These are phyloP conservation scores for Xylaria bambusicola DNA, from an alignment of 495 filamentous ascomycete species.

Conservation along the genomic window DNA sequence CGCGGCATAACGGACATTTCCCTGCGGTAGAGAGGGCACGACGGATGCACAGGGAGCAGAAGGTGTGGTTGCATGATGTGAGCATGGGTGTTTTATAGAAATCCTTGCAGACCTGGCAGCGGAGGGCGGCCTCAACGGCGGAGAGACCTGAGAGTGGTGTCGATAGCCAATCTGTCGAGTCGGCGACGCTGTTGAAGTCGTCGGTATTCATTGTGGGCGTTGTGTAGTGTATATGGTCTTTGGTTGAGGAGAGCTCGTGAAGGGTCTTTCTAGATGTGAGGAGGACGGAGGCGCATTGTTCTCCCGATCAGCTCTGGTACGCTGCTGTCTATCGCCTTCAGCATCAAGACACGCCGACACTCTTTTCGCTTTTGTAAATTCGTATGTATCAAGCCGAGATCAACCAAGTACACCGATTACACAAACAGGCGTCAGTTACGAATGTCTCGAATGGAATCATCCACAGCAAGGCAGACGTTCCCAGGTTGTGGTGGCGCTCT, in stretches of 20 bases:
- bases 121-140: conserved; percentile 79
- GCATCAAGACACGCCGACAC: no score
- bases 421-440: no score
- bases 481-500: not conserved
- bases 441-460: not conserved
- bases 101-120: conserved; percentile 97
- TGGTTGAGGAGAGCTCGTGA: no score
- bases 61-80: conserved; percentile 92
- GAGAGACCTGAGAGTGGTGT: conserved; percentile 73
- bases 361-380: no score
- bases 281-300: no score
- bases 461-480: not conserved
- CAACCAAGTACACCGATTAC: no score
- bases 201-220: conserved; percentile 14
- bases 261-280: no score
- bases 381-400: no score
- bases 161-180: conserved; percentile 91
- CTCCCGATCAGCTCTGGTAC: not conserved
- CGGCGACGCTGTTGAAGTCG: conserved; percentile 62
- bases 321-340: no score
- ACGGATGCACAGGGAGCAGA: conserved; percentile 94
- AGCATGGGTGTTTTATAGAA: conserved; percentile 93
- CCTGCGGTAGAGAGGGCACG: conserved; percentile 76
- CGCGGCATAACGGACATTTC: conserved; percentile 83
- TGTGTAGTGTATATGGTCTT: no score